Percentiles rank a stretch among this genome's conserved stretches.
phyloP scores from a whole-genome alignment of 2,329 filamentous ascomycete genomes.

The Penicillium oxalicum region DNA sequence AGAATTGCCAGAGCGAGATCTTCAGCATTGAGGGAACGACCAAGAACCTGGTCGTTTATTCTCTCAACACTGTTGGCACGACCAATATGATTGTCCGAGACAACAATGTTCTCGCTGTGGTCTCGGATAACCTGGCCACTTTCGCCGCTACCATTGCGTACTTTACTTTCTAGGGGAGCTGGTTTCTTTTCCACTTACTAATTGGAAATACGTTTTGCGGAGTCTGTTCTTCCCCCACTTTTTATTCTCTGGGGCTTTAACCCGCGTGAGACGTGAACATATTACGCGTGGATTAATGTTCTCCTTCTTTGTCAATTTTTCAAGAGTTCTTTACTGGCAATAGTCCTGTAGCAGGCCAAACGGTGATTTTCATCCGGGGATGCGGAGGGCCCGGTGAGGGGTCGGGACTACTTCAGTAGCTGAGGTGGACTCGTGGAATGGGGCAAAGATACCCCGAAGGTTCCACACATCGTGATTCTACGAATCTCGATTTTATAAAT shows the following conservation, averaged over 20 bases:
- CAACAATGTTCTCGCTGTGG: conserved; percentile 39
- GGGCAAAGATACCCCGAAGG: conserved; percentile 9
- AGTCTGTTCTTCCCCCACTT: background rate
- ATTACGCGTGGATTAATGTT: no score
- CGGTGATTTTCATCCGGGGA: no score
- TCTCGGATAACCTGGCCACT: conserved; percentile 44
- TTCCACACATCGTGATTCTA: background rate
- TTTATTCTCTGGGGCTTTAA: background rate
- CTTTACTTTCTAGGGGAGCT: conserved; percentile 27
- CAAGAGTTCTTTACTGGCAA: no score
- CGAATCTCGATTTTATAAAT: no score
- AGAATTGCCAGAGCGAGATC: conserved; percentile 46
- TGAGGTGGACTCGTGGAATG: background rate
- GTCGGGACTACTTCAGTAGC: background rate
- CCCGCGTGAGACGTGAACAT: no score
- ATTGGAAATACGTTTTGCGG: background rate
- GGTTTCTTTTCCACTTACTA: background rate
- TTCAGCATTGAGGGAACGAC: conserved; percentile 42
- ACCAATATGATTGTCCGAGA: conserved; percentile 44
- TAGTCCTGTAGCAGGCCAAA: no score
- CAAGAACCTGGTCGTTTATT: conserved; percentile 37
- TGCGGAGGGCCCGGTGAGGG: no score
- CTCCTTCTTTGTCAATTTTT: no score
- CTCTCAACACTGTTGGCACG: conserved; percentile 44
- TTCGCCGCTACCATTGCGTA: conserved; percentile 42